These are phyloP conservation scores for Paramecium octaurelia DNA, from an alignment of 73 alveolate species.

Conservation along the genomic window DNA sequence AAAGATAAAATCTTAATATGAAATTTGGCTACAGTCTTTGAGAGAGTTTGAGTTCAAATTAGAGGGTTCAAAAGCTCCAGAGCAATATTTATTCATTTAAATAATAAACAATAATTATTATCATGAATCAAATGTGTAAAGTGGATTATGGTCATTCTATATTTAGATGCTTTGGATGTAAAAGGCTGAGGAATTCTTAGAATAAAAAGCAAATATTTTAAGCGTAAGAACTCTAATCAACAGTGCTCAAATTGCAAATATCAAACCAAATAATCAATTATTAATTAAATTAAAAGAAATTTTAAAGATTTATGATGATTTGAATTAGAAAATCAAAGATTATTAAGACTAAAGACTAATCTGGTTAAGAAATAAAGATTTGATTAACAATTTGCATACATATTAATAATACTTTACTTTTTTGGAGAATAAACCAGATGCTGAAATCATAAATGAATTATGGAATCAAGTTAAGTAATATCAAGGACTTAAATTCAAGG, in stretches of 20 bases:
- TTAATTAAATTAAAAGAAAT: background rate
- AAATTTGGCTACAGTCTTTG: background rate
- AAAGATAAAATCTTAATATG: background rate
- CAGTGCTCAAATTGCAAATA: background rate
- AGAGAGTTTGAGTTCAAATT: background rate
- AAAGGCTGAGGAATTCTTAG: background rate
- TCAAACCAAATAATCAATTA: background rate
- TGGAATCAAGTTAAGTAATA: background rate
- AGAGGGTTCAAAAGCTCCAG: background rate
- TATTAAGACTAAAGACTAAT: background rate
- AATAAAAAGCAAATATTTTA: background rate
- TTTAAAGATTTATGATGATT: background rate
- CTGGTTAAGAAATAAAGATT: background rate
- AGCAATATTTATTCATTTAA: background rate
- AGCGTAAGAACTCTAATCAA: background rate
- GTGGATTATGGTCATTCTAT: background rate
- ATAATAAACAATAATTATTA: background rate
- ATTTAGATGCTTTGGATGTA: background rate
- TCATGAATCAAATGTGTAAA: background rate
- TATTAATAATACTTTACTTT: background rate
- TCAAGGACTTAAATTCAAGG: background rate
- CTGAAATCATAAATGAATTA: background rate
- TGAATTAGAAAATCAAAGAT: background rate
- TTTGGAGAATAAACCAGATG: background rate
- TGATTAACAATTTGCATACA: background rate